Evolutionary conservation across 805 yeast genomes (phyloP), one percentile per base, ranked within the genome.

Genomic region (Schizosaccharomyces japonicus): DNA sequence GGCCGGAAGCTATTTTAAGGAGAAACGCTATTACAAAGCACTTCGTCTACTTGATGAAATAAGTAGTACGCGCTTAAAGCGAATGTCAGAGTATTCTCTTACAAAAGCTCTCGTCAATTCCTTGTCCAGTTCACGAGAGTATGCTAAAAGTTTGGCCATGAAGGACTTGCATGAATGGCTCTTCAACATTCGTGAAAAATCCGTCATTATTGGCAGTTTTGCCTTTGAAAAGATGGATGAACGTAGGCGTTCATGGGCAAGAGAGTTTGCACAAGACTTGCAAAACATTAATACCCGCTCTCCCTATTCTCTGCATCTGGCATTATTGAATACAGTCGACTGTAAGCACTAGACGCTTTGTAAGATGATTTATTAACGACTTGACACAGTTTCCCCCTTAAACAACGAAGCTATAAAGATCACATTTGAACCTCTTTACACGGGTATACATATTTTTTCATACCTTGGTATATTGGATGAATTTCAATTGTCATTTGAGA

Each of bases 401-500:
- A 63, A 67, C 5, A 71, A 69, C 47, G 63, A 64, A 4, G 57
- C 58, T n/a, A 53, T 68, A 3, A 61, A 63, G 15, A 68, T 83
- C 29, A 76, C 76, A 49, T 60, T 85, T 49, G 70, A 75, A n/a
- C 79, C 84, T 5, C 66, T 87, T 27, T 80, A 75, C 59, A 95
- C 87, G 61, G 76, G 92, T 3, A 71, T 81, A 26, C 66, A 85
- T 54, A 92, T 90, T 1, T 85, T 78, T 57, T 73, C 77, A 50
- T 76, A 84, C 3, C 67, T 85, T 44, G 75, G 77, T 47, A 78
- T 76, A 55, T 62, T 68, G 15, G 75, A 71, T n/a, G 68, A 67
- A 47, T 67, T 90, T 47, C 67, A 72, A 40, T 66, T 67, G 31
- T 76, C 75, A 50, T 76, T 80, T 53, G 73, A 75, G 47, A 75